Evolutionary conservation across 140 eudicot genomes (phyloP).

Genomic region (Ambrosia hybrid): DNA sequence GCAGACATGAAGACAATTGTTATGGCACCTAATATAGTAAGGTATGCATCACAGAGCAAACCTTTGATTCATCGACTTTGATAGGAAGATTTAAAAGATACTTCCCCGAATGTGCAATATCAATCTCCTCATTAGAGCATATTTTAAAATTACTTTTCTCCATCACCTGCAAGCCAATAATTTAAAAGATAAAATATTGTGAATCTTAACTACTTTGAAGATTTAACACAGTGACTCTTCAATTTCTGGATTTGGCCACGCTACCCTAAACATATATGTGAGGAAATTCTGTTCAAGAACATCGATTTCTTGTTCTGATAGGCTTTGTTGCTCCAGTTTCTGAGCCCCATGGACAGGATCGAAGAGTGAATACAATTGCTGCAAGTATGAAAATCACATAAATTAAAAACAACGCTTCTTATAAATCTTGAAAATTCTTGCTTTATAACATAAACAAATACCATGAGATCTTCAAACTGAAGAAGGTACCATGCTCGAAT

Average conservation of each 20-base stretch:
- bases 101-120: slow-evolving; percentile 78
- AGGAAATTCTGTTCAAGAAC: slow-evolving; percentile 89
- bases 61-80: slow-evolving; percentile 94
- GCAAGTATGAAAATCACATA: slow-evolving; percentile 24
- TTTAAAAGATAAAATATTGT: background rate
- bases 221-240: background rate
- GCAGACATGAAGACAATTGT: slow-evolving; percentile 1
- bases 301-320: slow-evolving; percentile 72
- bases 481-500: slow-evolving; percentile 94
- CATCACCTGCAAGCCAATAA: slow-evolving; percentile 53
- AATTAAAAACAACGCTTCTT: background rate
- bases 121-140: slow-evolving; percentile 83
- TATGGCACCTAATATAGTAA: background rate
- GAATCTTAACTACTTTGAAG: background rate
- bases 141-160: slow-evolving; percentile 89
- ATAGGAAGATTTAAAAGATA: slow-evolving; percentile 95
- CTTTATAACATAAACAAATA: slow-evolving; percentile 18
- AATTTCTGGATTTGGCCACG: background rate
- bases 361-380: slow-evolving; percentile 93
- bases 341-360: slow-evolving; percentile 89
- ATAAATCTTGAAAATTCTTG: background rate
- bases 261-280: slow-evolving; percentile 69
- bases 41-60: slow-evolving; percentile 20
- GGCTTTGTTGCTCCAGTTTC: slow-evolving; percentile 77
- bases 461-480: slow-evolving; percentile 98